These are phyloP conservation scores for Starmerella kuoi DNA, from an alignment of 805 yeast genomes.

Conservation along the genomic window DNA sequence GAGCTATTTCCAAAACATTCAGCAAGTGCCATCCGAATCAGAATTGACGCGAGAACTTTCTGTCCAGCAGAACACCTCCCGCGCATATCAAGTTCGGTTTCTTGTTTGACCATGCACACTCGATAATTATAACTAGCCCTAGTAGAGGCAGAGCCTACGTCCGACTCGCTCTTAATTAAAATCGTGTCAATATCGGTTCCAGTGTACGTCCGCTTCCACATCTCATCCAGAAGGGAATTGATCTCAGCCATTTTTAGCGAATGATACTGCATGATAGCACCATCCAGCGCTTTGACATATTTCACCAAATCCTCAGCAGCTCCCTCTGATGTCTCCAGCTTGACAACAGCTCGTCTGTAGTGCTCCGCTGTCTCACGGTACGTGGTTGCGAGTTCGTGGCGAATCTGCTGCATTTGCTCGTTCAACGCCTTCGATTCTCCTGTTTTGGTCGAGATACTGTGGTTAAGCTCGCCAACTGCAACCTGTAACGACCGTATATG, in stretches of 20 bases:
- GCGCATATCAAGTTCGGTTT: conserved; percentile 89
- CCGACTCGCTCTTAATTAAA: conserved; percentile 66
- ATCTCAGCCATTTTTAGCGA: conserved; percentile 85
- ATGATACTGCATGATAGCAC: conserved; percentile 88
- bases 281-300: conserved; percentile 75
- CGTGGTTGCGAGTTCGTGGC: conserved; percentile 54
- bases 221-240: conserved; percentile 72
- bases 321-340: conserved; percentile 59
- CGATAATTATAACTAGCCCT: conserved; percentile 72
- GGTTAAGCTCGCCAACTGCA: conserved; percentile 42
- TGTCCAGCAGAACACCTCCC: conserved; percentile 98
- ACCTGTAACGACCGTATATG: conserved; percentile 41
- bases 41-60: conserved; percentile 81
- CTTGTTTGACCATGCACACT: conserved; percentile 89
- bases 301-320: conserved; percentile 71
- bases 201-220: conserved; percentile 88
- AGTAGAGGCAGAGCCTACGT: conserved; percentile 30
- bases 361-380: conserved; percentile 52
- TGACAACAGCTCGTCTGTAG: conserved; percentile 61
- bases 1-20: conserved; percentile 92
- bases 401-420: conserved; percentile 48
- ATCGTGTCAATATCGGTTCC: conserved; percentile 94
- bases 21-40: conserved; percentile 81
- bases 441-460: conserved; percentile 57
- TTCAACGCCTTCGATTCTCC: conserved; percentile 82